phyloP scores from a whole-genome alignment of 2,329 filamentous ascomycete species.

The Biscogniauxia mediterranea region DNA sequence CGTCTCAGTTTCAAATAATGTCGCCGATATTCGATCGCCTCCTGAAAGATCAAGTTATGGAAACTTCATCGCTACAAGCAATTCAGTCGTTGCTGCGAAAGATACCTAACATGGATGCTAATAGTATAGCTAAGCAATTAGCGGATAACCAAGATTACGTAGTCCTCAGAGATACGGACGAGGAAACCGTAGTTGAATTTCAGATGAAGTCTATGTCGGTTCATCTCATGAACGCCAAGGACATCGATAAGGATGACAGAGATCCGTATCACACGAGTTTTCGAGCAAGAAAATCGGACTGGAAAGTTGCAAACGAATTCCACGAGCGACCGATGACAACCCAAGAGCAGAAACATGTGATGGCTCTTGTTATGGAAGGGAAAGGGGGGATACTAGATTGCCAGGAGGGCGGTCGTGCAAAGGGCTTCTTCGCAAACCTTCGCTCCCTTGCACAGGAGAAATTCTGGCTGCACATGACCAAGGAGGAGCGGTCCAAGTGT shows the following conservation, averaged over 20 bases:
- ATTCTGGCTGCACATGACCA: background rate
- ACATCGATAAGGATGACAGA: background rate
- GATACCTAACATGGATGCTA: too few relatives aligned
- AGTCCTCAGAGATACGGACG: background rate
- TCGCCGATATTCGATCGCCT: too few relatives aligned
- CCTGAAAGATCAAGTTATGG: too few relatives aligned
- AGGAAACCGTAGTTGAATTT: background rate
- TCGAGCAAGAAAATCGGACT: background rate
- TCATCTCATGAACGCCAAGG: background rate
- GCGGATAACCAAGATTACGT: background rate
- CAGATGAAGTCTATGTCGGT: background rate
- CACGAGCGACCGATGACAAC: too few relatives aligned
- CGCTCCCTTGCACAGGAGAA: slow-evolving; percentile 1
- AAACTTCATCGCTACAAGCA: too few relatives aligned
- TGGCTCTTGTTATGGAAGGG: background rate
- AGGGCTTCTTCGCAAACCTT: background rate
- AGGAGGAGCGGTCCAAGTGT: background rate
- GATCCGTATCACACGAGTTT: background rate
- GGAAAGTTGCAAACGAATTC: background rate
- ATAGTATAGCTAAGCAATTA: background rate
- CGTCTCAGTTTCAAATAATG: too few relatives aligned
- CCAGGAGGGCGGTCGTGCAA: background rate
- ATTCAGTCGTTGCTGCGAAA: too few relatives aligned
- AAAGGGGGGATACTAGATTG: background rate
- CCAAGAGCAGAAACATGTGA: too few relatives aligned